phyloP scores from a whole-genome alignment of 75 land plant species.

The Picea glauca region DNA sequence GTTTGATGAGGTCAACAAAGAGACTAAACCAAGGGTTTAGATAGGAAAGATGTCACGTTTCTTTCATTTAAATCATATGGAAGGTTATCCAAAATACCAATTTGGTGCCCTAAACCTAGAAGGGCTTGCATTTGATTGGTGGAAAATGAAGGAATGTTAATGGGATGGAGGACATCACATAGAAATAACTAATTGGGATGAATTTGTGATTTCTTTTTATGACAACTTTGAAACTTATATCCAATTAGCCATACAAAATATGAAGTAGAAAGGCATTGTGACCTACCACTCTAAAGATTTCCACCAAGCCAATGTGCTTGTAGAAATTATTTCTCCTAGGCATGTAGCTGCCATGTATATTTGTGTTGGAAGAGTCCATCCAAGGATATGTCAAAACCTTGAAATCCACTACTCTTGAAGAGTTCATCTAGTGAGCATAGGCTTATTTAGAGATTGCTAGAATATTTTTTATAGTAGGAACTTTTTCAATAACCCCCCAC shows the following conservation, averaged over 20 bases:
- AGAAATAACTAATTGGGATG: background rate
- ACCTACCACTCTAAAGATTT: background rate
- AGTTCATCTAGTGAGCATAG: no score
- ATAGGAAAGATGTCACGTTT: background rate
- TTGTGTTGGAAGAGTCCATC: background rate
- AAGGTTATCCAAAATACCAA: background rate
- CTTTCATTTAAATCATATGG: background rate
- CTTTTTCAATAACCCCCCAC: no score
- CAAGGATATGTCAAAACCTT: background rate
- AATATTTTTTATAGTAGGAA: background rate
- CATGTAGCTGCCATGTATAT: background rate
- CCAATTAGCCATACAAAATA: background rate
- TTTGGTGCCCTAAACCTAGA: background rate
- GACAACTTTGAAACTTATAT: background rate
- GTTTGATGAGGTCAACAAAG: background rate
- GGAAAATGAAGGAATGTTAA: background rate
- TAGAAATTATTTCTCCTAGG: no score
- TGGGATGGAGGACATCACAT: background rate
- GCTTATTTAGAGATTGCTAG: background rate
- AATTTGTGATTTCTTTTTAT: background rate
- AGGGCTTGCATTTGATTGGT: background rate
- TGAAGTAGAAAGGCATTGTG: background rate
- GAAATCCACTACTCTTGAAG: background rate
- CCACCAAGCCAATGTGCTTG: background rate
- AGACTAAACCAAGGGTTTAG: background rate